Evolutionary conservation across 768 basidiomycete genomes (phyloP), one percentile per base, ranked within the genome.

Genomic region (Termitomyces titanicus): DNA sequence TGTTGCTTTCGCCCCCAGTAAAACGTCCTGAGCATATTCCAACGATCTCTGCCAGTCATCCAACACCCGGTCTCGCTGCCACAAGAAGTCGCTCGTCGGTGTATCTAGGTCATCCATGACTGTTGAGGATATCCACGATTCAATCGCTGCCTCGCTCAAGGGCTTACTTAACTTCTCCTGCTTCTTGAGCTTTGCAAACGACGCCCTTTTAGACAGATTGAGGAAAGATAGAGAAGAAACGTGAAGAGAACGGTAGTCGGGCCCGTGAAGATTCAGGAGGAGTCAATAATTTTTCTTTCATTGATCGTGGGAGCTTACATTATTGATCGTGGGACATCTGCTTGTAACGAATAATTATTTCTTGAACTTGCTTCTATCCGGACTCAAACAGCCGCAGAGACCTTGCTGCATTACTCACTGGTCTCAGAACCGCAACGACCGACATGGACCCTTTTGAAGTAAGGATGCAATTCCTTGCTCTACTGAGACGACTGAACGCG

Each of bases 361-460:
- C 35, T 20, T 31, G 34, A 42, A 8, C 5, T 82, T n/a, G n/a
- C n/a, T n/a, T n/a, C n/a, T n/a, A n/a, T n/a, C n/a, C n/a, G n/a
- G n/a, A n/a, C n/a, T n/a, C n/a, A n/a, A n/a, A n/a, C n/a, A n/a
- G n/a, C n/a, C n/a, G n/a, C n/a, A n/a, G n/a, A n/a, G n/a, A n/a
- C n/a, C n/a, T n/a, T n/a, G n/a, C n/a, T n/a, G n/a, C n/a, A n/a
- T n/a, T n/a, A n/a, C n/a, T n/a, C n/a, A n/a, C n/a, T n/a, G n/a
- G n/a, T n/a, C n/a, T n/a, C n/a, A n/a, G n/a, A n/a, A n/a, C n/a
- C n/a, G n/a, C n/a, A n/a, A n/a, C n/a, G n/a, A n/a, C n/a, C n/a
- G n/a, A n/a, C n/a, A n/a, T 84, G 83, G 84, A 86, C 62, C 84
- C 84, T 0, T 86, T 86, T 61, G 85, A 86, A 79, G 84, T 85